Evolutionary conservation across 306 rosid species (phyloP).

Genomic region (Acacia melanoxylon): DNA sequence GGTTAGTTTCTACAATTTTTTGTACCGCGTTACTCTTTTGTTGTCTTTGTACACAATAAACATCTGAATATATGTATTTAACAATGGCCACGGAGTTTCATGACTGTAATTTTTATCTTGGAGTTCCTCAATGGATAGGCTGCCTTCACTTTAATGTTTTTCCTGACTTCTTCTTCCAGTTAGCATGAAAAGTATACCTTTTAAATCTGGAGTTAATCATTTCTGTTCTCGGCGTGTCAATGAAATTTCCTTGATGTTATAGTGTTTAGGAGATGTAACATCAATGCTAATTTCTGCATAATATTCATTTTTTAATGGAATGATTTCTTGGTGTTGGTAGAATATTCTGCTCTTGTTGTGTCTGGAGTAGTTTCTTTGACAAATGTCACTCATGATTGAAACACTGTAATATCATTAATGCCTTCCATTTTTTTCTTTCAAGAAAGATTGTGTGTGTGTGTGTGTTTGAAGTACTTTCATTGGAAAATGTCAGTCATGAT

Average conservation of each 20-base stretch:
- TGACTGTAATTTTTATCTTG: neutral
- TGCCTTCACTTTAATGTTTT: neutral
- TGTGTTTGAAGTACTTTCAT: neutral
- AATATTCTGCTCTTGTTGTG: conserved; percentile 14
- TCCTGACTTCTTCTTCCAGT: neutral
- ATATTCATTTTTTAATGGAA: neutral
- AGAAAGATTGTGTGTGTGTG: neutral
- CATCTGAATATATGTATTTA: neutral
- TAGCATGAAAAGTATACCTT: neutral
- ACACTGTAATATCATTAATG: neutral
- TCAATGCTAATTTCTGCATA: neutral
- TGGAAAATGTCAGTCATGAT: neutral
- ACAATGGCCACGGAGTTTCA: neutral
- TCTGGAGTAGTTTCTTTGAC: conserved; percentile 5
- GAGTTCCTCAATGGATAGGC: neutral
- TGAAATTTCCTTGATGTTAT: neutral
- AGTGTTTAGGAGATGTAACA: neutral
- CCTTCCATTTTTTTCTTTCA: neutral
- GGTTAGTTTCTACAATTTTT: conserved; percentile 49
- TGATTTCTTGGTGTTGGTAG: neutral
- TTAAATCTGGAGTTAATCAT: neutral
- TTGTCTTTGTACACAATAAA: conserved; percentile 16
- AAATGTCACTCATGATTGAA: neutral
- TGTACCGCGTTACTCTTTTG: neutral
- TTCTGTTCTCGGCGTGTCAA: neutral